Conservation (phyloP, 352 stramenopile species). For the Globisporangium spiculum region DNA sequence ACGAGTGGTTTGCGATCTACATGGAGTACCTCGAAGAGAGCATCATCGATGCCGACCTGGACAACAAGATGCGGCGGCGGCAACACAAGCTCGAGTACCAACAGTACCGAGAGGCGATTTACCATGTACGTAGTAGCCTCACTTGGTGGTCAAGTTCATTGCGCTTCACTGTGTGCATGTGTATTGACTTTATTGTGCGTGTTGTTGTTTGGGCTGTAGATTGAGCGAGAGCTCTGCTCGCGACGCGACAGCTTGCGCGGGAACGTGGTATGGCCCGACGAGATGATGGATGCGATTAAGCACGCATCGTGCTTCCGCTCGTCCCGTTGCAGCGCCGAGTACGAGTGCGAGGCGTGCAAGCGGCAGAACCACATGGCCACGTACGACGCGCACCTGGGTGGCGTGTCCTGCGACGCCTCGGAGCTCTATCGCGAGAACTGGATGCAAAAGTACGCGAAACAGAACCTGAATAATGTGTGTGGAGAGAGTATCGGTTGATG, state of each 20-base stretch:
- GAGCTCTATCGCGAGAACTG: constrained; percentile 67
- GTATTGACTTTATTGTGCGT: not conserved
- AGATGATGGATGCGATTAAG: constrained; percentile 59
- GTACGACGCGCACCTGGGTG: constrained; percentile 50
- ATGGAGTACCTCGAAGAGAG: constrained; percentile 75
- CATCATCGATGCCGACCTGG: constrained; percentile 58
- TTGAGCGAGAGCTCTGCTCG: constrained; percentile 71
- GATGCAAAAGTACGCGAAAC: constrained; percentile 41
- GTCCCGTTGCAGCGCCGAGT: constrained; percentile 24
- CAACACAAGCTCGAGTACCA: constrained; percentile 35
- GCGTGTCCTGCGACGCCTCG: constrained; percentile 57
- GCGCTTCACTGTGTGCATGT: too few species aligned
- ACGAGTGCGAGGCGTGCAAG: constrained; percentile 76
- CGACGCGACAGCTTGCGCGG: constrained; percentile 65
- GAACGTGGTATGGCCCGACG: constrained; percentile 64
- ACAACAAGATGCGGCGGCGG: constrained; percentile 50
- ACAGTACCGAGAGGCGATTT: constrained; percentile 50
- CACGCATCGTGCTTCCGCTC: constrained; percentile 40
- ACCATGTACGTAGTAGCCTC: constrained; percentile 45
- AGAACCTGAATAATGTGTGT: not conserved
- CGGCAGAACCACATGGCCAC: constrained; percentile 63
- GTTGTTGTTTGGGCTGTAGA: constrained; percentile 24
- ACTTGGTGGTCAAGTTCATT: too few species aligned
- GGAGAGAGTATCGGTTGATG: not conserved
- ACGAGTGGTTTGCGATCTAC: constrained; percentile 87